Evolutionary conservation across 208 protist species (phyloP).

Genomic region (Trypanosoma theileri): DNA sequence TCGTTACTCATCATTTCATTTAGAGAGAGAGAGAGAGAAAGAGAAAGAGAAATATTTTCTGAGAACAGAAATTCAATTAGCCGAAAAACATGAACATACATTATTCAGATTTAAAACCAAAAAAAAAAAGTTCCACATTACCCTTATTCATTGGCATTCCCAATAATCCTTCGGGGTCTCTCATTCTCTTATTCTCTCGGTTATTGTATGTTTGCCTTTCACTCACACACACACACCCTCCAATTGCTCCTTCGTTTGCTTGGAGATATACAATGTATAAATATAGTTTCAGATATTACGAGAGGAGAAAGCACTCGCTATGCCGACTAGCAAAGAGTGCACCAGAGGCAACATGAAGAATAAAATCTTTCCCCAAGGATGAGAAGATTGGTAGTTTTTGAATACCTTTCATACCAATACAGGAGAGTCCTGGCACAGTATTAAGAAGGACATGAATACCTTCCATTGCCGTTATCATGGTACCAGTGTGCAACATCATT

Average conservation of each 20-base stretch:
- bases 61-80: too few relatives aligned
- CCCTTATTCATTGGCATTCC: too few relatives aligned
- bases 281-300: slow-evolving; percentile 9
- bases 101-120: too few relatives aligned
- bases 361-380: slow-evolving; percentile 71
- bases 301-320: slow-evolving; percentile 35
- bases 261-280: slow-evolving; percentile 11
- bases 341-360: slow-evolving; percentile 78
- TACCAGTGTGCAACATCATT: slow-evolving; percentile 74
- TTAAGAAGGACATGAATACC: slow-evolving; percentile 61
- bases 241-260: neutral
- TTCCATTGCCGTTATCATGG: slow-evolving; percentile 82
- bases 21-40: too few relatives aligned
- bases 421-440: slow-evolving; percentile 46
- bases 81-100: too few relatives aligned
- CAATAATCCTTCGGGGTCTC: too few relatives aligned
- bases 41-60: too few relatives aligned
- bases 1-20: too few relatives aligned
- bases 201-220: neutral
- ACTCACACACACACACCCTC: neutral
- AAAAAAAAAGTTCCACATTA: too few relatives aligned
- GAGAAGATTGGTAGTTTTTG: slow-evolving; percentile 69
- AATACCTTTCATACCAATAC: slow-evolving; percentile 67
- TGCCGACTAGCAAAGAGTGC: slow-evolving; percentile 67
- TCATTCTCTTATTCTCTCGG: neutral